phyloP scores from a whole-genome alignment of 1,284 basidiomycete species.

The Cutaneotrichosporon cavernicola region DNA sequence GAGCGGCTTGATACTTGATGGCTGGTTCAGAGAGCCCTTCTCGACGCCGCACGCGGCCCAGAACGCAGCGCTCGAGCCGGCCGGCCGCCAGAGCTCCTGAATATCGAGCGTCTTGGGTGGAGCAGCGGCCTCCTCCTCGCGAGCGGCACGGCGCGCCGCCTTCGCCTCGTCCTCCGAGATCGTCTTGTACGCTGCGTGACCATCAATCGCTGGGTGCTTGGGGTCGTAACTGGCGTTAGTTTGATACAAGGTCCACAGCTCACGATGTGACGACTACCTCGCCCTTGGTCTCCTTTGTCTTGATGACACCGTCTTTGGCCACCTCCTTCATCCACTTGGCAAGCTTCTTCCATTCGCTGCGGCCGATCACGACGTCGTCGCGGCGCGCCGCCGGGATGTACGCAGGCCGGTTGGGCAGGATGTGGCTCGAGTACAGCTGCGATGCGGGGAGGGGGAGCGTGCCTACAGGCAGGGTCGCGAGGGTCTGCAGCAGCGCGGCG shows the following conservation, averaged over 20 bases:
- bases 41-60: conserved; percentile 62
- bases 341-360: conserved; percentile 68
- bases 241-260: conserved; percentile 6
- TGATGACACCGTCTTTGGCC: conserved; percentile 69
- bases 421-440: conserved; percentile 69
- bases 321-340: conserved; percentile 71
- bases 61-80: conserved; percentile 59
- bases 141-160: conserved; percentile 50
- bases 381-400: conserved; percentile 64
- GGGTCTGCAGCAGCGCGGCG: conserved; percentile 64
- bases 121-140: conserved; percentile 54
- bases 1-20: conserved; percentile 55
- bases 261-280: conserved; percentile 51
- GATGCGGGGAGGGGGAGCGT: conserved; percentile 74
- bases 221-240: conserved; percentile 59
- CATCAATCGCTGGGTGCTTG: conserved; percentile 61
- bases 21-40: conserved; percentile 38
- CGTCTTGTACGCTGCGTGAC: conserved; percentile 61
- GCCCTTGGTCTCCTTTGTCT: conserved; percentile 68
- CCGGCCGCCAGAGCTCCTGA: conserved; percentile 73
- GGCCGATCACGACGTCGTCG: conserved; percentile 57
- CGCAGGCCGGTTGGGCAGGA: conserved; percentile 72
- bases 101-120: conserved; percentile 54
- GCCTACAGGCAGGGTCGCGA: conserved; percentile 58
- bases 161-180: conserved; percentile 61